Evolutionary conservation across 2,329 filamentous ascomycete species (phyloP).

Genomic region (Mariannaea sp.): DNA sequence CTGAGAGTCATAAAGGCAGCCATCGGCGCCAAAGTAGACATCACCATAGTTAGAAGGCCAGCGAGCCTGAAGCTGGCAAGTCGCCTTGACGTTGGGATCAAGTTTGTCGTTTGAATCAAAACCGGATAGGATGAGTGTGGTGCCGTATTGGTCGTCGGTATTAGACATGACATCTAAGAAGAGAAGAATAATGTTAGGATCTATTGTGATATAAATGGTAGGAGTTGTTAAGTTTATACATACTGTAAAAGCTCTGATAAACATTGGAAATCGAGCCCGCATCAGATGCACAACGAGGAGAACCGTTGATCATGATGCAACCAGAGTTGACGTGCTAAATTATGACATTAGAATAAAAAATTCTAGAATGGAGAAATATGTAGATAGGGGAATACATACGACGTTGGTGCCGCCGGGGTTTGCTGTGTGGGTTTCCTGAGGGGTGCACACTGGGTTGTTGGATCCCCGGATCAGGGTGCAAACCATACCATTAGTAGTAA

Average conservation of each 20-base stretch:
- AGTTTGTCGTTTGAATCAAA: constrained; percentile 9
- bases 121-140: constrained; percentile 15
- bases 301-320: constrained; percentile 16
- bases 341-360: not conserved
- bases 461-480: no score
- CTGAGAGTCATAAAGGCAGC: constrained; percentile 13
- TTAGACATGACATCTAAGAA: no score
- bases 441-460: no score
- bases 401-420: constrained; percentile 23
- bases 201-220: no score
- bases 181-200: no score
- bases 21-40: constrained; percentile 13
- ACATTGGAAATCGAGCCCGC: no score
- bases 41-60: constrained; percentile 22
- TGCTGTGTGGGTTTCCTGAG: not conserved
- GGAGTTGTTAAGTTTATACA: no score
- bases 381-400: constrained; percentile 15
- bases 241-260: no score
- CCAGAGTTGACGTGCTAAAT: constrained; percentile 18
- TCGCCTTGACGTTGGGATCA: constrained; percentile 4
- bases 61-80: constrained; percentile 17
- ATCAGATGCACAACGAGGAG: no score
- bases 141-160: constrained; percentile 7
- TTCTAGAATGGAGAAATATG: no score
- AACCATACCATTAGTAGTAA: no score